Percentiles rank a stretch among this genome's conserved stretches.
Evolutionary conservation across 2,329 filamentous ascomycete genomes (phyloP).

Genomic region (Scedosporium boydii): DNA sequence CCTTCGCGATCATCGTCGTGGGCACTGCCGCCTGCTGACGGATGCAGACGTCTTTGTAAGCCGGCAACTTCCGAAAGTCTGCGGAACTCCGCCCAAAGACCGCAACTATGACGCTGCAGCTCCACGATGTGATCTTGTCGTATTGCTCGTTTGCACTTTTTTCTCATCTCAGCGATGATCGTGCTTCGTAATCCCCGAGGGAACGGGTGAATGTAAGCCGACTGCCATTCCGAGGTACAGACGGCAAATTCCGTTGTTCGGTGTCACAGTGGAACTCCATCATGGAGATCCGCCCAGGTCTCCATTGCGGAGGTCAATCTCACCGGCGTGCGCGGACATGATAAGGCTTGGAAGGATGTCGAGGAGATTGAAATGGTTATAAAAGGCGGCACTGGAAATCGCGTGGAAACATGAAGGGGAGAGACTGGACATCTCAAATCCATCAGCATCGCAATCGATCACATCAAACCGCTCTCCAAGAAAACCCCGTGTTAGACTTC

Average conservation of each 20-base stretch:
- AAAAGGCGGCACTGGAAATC: neutral
- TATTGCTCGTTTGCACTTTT: too few relatives aligned
- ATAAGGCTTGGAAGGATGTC: neutral
- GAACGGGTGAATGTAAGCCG: neutral
- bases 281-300: neutral
- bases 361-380: neutral
- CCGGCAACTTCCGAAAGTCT: neutral
- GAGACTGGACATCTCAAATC: neutral
- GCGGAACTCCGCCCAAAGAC: neutral
- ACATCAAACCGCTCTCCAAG: neutral
- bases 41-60: neutral
- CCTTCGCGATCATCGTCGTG: too few relatives aligned
- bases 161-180: too few relatives aligned
- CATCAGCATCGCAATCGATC: neutral
- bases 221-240: neutral
- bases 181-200: too few relatives aligned
- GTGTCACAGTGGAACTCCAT: neutral
- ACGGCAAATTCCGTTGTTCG: too few relatives aligned
- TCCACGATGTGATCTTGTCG: neutral
- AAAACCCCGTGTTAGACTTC: neutral
- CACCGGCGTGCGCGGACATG: neutral
- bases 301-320: neutral
- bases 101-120: neutral
- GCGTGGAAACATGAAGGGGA: neutral
- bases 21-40: too few relatives aligned